Percentiles rank a stretch among this genome's conserved stretches.
phyloP scores from a whole-genome alignment of 441 rosid genomes.

The Euphorbia celastroides region DNA sequence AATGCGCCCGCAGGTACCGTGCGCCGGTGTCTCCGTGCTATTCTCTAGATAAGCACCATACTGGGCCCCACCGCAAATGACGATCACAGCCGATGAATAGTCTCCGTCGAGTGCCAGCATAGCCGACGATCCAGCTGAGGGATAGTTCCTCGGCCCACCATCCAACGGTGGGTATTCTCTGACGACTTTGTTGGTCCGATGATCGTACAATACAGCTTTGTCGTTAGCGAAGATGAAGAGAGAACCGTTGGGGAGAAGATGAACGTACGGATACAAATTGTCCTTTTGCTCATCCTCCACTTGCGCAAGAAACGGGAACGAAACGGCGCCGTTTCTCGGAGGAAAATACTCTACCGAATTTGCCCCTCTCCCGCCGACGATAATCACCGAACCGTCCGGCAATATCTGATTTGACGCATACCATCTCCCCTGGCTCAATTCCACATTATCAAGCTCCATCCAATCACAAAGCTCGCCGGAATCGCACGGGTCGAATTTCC shows the following conservation, averaged over 20 bases:
- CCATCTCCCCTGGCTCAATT: constrained; percentile 38
- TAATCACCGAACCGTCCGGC: constrained; percentile 57
- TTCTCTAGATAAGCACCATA: constrained; percentile 42
- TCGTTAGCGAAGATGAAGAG: constrained; percentile 64
- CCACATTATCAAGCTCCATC: constrained; percentile 32
- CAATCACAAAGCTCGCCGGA: constrained; percentile 35
- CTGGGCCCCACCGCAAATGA: constrained; percentile 67
- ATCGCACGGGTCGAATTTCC: constrained; percentile 33
- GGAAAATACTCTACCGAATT: constrained; percentile 69
- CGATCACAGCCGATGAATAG: constrained; percentile 20
- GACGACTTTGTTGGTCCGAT: constrained; percentile 33
- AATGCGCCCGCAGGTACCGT: constrained; percentile 55
- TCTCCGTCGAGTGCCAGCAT: constrained; percentile 34
- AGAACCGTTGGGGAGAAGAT: constrained; percentile 62
- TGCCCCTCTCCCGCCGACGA: constrained; percentile 61
- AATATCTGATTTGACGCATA: constrained; percentile 46
- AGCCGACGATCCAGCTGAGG: constrained; percentile 50
- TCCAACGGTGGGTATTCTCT: constrained; percentile 52
- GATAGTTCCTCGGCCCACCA: constrained; percentile 64
- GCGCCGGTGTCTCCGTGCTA: constrained; percentile 45
- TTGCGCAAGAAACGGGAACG: constrained; percentile 40
- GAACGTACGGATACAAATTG: constrained; percentile 72
- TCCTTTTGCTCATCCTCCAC: constrained; percentile 52
- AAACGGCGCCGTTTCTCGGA: constrained; percentile 27
- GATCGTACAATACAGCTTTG: constrained; percentile 53